Evolutionary conservation across 768 basidiomycete species (phyloP).

Genomic region (Lactarius vividus): DNA sequence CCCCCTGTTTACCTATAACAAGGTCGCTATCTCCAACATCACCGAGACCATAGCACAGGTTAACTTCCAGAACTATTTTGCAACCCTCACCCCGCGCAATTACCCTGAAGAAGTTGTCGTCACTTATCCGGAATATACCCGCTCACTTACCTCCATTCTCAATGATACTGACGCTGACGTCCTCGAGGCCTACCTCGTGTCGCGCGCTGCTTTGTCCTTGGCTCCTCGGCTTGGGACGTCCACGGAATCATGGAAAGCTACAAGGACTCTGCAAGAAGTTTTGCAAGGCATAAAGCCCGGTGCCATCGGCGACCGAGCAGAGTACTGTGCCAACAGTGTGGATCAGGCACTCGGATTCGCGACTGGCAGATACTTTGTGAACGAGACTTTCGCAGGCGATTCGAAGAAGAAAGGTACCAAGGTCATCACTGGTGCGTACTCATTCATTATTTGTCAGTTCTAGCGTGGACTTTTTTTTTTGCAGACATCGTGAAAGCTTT

Average conservation of each 20-base stretch:
- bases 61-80: constrained; percentile 81
- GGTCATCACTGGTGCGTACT: constrained; percentile 68
- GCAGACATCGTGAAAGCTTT: constrained; percentile 80
- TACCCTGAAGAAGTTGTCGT: constrained; percentile 78
- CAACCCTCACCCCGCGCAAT: constrained; percentile 74
- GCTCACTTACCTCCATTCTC: constrained; percentile 65
- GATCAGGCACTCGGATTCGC: constrained; percentile 83
- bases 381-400: constrained; percentile 74
- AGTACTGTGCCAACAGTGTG: constrained; percentile 75
- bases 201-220: constrained; percentile 66
- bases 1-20: constrained; percentile 88
- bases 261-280: constrained; percentile 64
- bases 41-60: constrained; percentile 70
- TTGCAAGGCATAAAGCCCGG: constrained; percentile 87
- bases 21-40: constrained; percentile 65
- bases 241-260: constrained; percentile 78
- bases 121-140: constrained; percentile 75
- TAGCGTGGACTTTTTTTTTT: constrained; percentile 1
- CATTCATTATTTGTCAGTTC: not conserved
- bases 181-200: constrained; percentile 83
- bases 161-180: constrained; percentile 63
- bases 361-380: constrained; percentile 85
- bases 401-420: constrained; percentile 78
- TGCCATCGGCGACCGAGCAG: constrained; percentile 74
- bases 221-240: constrained; percentile 69